phyloP scores from a whole-genome alignment of 2,329 filamentous ascomycete species.

The Verticillium nonalfalfae region DNA sequence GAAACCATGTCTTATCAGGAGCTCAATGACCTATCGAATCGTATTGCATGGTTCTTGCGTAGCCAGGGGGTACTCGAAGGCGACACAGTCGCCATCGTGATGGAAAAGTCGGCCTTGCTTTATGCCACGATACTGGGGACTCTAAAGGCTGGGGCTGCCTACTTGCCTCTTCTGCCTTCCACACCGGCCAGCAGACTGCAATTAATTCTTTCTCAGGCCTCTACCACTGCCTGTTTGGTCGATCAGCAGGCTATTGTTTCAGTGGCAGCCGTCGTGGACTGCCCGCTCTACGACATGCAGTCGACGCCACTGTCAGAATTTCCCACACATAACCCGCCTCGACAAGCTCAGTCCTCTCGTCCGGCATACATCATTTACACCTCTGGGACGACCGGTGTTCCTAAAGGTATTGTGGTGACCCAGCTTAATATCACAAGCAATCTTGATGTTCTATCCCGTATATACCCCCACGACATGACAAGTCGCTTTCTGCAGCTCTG shows the following conservation, averaged over 20 bases:
- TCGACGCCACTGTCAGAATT: constrained; percentile 18
- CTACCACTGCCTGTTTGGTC: constrained; percentile 31
- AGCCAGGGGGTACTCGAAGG: constrained; percentile 39
- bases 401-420: constrained; percentile 75
- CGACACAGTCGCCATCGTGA: constrained; percentile 62
- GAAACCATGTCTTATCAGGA: constrained; percentile 54
- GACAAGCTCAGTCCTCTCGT: constrained; percentile 33
- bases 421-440: constrained; percentile 73
- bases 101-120: constrained; percentile 69
- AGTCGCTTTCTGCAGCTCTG: constrained; percentile 74
- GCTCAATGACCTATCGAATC: constrained; percentile 53
- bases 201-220: constrained; percentile 56
- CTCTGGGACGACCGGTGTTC: constrained; percentile 73
- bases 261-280: constrained; percentile 23
- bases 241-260: constrained; percentile 16
- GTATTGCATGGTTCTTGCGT: constrained; percentile 48
- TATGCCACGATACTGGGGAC: constrained; percentile 71
- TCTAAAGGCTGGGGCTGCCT: constrained; percentile 69
- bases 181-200: constrained; percentile 56
- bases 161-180: constrained; percentile 72
- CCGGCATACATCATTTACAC: constrained; percentile 78
- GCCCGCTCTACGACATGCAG: constrained; percentile 27
- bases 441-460: constrained; percentile 54
- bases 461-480: constrained; percentile 53
- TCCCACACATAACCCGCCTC: constrained; percentile 22